Evolutionary conservation across 192 early-diverging fungal genomes (phyloP), one percentile per base, ranked within the genome.

Genomic region (Coemansia sp.): DNA sequence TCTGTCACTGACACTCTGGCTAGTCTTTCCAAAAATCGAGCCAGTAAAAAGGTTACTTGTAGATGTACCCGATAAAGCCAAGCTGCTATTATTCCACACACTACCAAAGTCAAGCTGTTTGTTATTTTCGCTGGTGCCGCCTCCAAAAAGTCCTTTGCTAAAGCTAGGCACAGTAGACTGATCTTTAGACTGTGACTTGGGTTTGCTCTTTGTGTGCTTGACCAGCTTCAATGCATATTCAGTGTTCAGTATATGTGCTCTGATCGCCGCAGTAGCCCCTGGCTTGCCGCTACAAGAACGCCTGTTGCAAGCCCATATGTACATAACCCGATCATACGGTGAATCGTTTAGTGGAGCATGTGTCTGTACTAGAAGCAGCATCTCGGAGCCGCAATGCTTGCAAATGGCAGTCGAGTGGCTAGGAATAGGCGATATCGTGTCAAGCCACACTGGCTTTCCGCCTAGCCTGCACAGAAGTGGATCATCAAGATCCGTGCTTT

Each of bases 261-360:
- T 84, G 4, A 89, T 48, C 4, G 78, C 89, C 10, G 73, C 74
- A 46, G 88, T 85, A 37, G 86, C 86, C 8, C 86, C 83, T 0
- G 75, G 65, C 66, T 85, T 86, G 16, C 86, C 85, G 72, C 89
- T 87, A 71, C 94, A 95, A n/a, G 70, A 61, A 23, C 87, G 82
- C 29, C 82, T 84, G 58, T 91, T 93, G 76, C 94, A 95, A 20
- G 82, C 89, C 87, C 89, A 91, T 2, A 94, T 75, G 74, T 95
- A 95, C 16, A 92, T 73, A 0, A 89, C 86, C 25, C 94, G 81
- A 59, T 93, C 89, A 67, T 85, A 91, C 26, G 85, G 61, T 15
- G 89, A 90, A 31, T 84, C 83, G 8, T 85, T 83, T 34, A 93
- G 75, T 18, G 93, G 92, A 16, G 85, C 92, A 69, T 91, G 89